Base-by-base conservation (phyloP, 495 filamentous ascomycete genomes). In the Daldinia grandis region DNA sequence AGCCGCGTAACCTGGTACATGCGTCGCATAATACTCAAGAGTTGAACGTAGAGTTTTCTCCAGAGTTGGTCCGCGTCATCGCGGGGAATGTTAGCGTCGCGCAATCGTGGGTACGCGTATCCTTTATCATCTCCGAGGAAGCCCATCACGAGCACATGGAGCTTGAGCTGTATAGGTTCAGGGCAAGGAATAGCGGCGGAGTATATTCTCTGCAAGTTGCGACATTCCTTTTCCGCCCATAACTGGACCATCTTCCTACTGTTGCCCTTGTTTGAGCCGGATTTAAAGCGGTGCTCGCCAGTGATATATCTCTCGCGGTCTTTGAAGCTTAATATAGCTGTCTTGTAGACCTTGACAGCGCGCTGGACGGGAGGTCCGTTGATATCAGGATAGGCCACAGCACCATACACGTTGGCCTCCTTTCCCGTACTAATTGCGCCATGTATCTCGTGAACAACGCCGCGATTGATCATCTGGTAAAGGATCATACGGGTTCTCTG, bases 341-440 rank as follows among this genome's bases (percentile, higher is more conserved):
- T 99, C 83, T 98, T 98, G 87, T 98, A 99, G 24, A 99, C 91
- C 79, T 99, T 99, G 82, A 99, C 93, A 14, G 95, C 95, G 55
- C 93, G 89, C 31, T 83, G 78, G 19, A 80, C 68, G 0, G 76
- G 66, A 6, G 71, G 63, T 68, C 93, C 88, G 28, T 81, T 72
- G 8, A 83, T 72, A 15, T 81, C 76, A 25, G 78, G 71, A 21
- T 85, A 79, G 12, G 79, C 74, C 14, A 81, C 71, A 5, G 80
- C 84, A 67, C 94, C 90, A 81, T 98, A 99, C 21, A 99, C 95
- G 69, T 99, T 98, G 50, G 95, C 95, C 79, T 99, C 95, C 76
- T 99, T 99, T 50, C 95, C 95, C 0, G 95, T 98, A 44, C 92
- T 95, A 68, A 99, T 82, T 77, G 94, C 94, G 9, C 95, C 95